These are phyloP conservation scores for Quillaja saponaria DNA, from an alignment of 306 rosid species.

Conservation along the genomic window DNA sequence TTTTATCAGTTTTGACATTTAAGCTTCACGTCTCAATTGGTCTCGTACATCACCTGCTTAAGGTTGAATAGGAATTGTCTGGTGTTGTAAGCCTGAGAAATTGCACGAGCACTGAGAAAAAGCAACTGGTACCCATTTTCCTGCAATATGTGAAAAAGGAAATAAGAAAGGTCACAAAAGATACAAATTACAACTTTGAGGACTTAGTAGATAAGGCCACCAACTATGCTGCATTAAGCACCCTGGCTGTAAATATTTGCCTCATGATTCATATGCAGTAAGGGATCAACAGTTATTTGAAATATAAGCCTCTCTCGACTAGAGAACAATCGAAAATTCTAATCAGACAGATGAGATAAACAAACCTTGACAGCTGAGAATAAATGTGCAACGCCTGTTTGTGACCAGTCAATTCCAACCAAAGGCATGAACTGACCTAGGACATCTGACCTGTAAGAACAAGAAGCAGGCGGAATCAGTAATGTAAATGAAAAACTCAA, in stretches of 20 bases:
- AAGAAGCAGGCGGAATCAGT: conserved; percentile 18
- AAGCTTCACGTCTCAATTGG: conserved; percentile 16
- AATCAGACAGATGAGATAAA: conserved; percentile 22
- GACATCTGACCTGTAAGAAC: conserved; percentile 78
- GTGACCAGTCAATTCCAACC: conserved; percentile 99
- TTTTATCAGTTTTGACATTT: conserved; percentile 26
- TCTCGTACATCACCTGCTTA: conserved; percentile 65
- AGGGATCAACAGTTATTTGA: conserved; percentile 23
- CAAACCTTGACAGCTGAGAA: conserved; percentile 96
- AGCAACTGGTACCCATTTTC: conserved; percentile 95
- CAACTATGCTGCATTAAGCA: conserved; percentile 14
- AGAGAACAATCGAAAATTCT: conserved; percentile 20
- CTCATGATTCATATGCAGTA: conserved; percentile 1
- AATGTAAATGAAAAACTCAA: too few species aligned
- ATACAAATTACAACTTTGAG: too few species aligned
- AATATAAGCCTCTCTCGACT: conserved; percentile 5
- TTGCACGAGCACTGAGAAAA: conserved; percentile 96
- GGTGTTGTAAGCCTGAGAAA: conserved; percentile 85
- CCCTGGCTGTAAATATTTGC: conserved; percentile 24
- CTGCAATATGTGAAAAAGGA: conserved; percentile 48
- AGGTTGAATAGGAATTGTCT: conserved; percentile 87
- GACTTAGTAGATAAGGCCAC: conserved; percentile 29
- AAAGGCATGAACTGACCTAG: conserved; percentile 99
- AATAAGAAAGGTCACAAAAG: background rate
- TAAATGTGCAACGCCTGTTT: conserved; percentile 90